These are phyloP conservation scores for Colletotrichum trifolii DNA, from an alignment of 2,329 filamentous ascomycete species.

Conservation along the genomic window DNA sequence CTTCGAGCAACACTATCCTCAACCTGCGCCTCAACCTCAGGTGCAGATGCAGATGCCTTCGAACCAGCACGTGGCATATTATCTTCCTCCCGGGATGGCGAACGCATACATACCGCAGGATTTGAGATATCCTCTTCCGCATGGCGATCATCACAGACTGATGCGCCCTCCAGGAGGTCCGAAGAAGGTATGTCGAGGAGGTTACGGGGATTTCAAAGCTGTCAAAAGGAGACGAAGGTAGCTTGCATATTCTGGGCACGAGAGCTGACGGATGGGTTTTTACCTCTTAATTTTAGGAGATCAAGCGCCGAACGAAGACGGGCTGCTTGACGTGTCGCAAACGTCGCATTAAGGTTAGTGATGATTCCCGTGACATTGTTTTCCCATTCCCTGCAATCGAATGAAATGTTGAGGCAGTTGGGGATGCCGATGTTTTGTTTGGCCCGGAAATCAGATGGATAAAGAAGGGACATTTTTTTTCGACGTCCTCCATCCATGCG, in stretches of 20 bases:
- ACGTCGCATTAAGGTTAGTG: slow-evolving; percentile 70
- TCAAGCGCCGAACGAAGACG: slow-evolving; percentile 71
- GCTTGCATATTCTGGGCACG: background rate
- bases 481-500: slow-evolving; percentile 1
- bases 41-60: slow-evolving; percentile 49
- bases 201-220: background rate
- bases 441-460: slow-evolving; percentile 1
- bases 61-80: slow-evolving; percentile 53
- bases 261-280: slow-evolving; percentile 21
- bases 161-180: slow-evolving; percentile 61
- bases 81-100: slow-evolving; percentile 46
- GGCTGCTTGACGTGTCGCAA: slow-evolving; percentile 72
- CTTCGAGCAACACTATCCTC: slow-evolving; percentile 49
- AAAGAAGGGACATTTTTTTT: background rate
- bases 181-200: slow-evolving; percentile 62
- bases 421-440: slow-evolving; percentile 6
- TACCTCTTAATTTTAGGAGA: slow-evolving; percentile 58
- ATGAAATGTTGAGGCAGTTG: slow-evolving; percentile 15
- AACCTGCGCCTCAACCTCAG: slow-evolving; percentile 42
- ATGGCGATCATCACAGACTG: slow-evolving; percentile 57
- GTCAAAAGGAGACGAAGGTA: background rate
- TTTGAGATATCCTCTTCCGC: slow-evolving; percentile 58
- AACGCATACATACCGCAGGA: slow-evolving; percentile 44
- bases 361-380: slow-evolving; percentile 29
- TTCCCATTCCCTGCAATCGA: background rate